phyloP scores from a whole-genome alignment of 495 filamentous ascomycete species.

The Lophiostoma macrostomum region DNA sequence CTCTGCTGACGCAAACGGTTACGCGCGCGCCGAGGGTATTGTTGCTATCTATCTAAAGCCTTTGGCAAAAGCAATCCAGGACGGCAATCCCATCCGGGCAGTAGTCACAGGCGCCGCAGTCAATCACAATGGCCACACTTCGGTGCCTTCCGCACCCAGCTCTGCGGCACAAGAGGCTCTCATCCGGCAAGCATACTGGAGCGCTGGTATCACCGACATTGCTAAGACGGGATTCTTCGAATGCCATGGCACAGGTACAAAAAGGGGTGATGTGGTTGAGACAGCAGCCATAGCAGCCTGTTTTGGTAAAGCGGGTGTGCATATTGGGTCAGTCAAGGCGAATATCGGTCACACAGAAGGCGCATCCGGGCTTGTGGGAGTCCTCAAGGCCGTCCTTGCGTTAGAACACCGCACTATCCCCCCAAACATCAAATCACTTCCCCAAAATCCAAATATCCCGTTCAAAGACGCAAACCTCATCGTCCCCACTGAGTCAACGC shows the following conservation, averaged over 20 bases:
- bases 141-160: background rate
- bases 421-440: conserved; percentile 37
- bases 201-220: background rate
- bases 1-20: conserved; percentile 8
- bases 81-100: conserved; percentile 41
- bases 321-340: conserved; percentile 36
- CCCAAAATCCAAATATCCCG: conserved; percentile 31
- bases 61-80: conserved; percentile 40
- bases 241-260: background rate
- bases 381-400: conserved; percentile 40
- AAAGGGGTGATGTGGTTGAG: conserved; percentile 41
- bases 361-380: conserved; percentile 34
- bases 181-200: conserved; percentile 2
- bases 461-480: conserved; percentile 17
- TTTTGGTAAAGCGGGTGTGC: conserved; percentile 39
- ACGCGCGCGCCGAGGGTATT: conserved; percentile 28
- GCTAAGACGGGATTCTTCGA: background rate
- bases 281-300: too few species aligned
- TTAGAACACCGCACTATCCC: conserved; percentile 41
- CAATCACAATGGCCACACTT: conserved; percentile 35
- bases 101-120: conserved; percentile 39
- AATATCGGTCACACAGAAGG: conserved; percentile 44
- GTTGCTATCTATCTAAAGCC: conserved; percentile 43
- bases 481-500: conserved; percentile 24
- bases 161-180: conserved; percentile 15